Percentiles rank a stretch among this genome's conserved stretches.
Conservation (phyloP, 257 asterid species). For the Ilex asprella region DNA sequence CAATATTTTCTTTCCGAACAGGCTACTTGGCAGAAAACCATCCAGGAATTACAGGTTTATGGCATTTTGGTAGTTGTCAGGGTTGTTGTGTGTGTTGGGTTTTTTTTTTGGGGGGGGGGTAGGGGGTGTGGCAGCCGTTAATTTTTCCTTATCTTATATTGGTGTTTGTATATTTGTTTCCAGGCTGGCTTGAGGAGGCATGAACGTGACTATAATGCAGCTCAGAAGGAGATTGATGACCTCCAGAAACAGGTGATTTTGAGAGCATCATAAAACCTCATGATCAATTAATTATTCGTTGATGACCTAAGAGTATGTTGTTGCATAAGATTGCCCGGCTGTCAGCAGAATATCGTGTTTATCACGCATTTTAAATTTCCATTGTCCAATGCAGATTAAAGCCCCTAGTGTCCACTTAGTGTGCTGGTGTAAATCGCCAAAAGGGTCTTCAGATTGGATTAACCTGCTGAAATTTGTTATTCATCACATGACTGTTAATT, state of each 20-base stretch:
- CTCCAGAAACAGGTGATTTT: slow-evolving; percentile 74
- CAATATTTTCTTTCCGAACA: slow-evolving; percentile 62
- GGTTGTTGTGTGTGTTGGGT: neutral
- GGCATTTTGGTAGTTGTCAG: neutral
- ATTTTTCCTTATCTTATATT: slow-evolving; percentile 6
- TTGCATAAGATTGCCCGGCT: neutral
- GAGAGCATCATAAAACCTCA: neutral
- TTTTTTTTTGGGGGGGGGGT: neutral
- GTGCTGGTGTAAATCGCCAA: neutral
- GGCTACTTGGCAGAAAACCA: slow-evolving; percentile 43
- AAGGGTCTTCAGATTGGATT: neutral
- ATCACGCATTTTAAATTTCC: no score
- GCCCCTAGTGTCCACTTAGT: neutral
- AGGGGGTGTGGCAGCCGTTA: neutral
- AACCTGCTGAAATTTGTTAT: neutral
- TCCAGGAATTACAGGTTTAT: slow-evolving; percentile 71
- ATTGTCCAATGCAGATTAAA: no score
- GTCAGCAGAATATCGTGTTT: no score
- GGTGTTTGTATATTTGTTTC: slow-evolving; percentile 8
- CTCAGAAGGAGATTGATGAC: slow-evolving; percentile 68
- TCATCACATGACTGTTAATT: neutral
- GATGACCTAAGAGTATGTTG: neutral
- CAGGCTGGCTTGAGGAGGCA: slow-evolving; percentile 75
- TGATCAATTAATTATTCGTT: no score
- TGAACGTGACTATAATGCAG: slow-evolving; percentile 64